Base-by-base conservation (phyloP, 139 green algal genomes). In the Chlorella sp. region DNA sequence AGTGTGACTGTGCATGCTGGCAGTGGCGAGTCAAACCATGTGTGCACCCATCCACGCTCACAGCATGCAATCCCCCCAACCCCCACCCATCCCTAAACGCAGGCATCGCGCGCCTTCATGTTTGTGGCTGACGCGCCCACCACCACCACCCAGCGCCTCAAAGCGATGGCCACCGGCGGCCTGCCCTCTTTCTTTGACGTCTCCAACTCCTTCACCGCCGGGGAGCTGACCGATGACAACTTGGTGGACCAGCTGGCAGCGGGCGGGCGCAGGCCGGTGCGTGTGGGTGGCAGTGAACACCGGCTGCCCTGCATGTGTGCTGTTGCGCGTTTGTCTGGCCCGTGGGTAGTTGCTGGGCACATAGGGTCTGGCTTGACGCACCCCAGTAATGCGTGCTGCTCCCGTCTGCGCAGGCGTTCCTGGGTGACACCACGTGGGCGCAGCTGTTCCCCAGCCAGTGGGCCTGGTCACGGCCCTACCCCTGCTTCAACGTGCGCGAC, bases 141-240 rank as follows among this genome's bases (percentile, higher is more conserved):
- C 38, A 97, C 95, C 47, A 99, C 96, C 36, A 95, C 95, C 87
- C 96, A 97, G 90, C 85, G 95, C 5, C 85, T 99, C 17, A 98
- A 98, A 69, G 91, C 87, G 20, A 85, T 97, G 32, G 82, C 94
- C 21, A 96, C 94, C 30, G 97, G 97, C 20, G 91, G 94, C 20
- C 86, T 99, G 56, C 97, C 97, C 11, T 98, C 97, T 3, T 99
- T 99, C 67, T 88, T 99, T 44, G 97, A 99, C 85, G 86, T 99
- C 25, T 93, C 94, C 23, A 90, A 86, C 57, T 95, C 89, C 78
- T 99, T 99, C 85, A 94, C 94, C 21, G 95, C 93, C 0, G 79
- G 88, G 12, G 71, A 72, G 21, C 74, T 99, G 21, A 81, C 44
- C 1, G 97, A 99, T 80, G 97, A 99, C 91, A 99, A 97, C 87